Evolutionary conservation across 495 filamentous ascomycete species (phyloP), one percentile per base, ranked within the genome.

Genomic region (Glonium stellatum): DNA sequence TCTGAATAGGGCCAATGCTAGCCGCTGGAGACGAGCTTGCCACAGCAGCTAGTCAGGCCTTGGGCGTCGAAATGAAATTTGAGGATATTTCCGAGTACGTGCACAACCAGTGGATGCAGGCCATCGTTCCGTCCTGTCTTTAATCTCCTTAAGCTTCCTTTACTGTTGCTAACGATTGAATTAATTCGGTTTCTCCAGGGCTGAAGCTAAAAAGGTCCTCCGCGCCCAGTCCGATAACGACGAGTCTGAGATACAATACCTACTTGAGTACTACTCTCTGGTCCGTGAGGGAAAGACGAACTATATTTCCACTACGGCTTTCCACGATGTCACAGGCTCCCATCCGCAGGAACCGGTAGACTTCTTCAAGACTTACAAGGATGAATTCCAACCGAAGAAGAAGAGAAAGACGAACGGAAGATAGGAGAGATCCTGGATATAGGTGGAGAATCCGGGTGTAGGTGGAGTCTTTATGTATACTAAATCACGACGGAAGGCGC

Each of bases 211-310:
- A 59, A 60, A 69, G 9, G 71, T 82, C 6, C 73, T 83, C 1
- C 63, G 70, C 4, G 50, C 66, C 1, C 77, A 82, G 35, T 60
- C 73, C 5, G 70, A 71, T 18, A 70, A 69, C 37, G 79, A 82
- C 53, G 69, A 75, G 0, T 72, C 77, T 1, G 79, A 82, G 67
- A 71, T 78, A 57, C 61, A 82, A 65, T 81, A 78, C 61, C 61
- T 83, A 37, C 74, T 83, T 10, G 80, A 84, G 61, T 83, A 82
- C 66, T 83, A 81, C 69, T 76, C 77, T 19, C 72, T 84, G 13
- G 81, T 82, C 4, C 71, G 79, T 21, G 81, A 81, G 59, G 81
- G 81, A 10, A 83, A 82, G 71, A 81, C 81, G 0, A 83, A 83
- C 69, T 83, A 83, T 65, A 78, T 83, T 60, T 73, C 80, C 11